Evolutionary conservation across 1,284 basidiomycete genomes (phyloP), one percentile per base, ranked within the genome.

Genomic region (Trametes hirsuta): DNA sequence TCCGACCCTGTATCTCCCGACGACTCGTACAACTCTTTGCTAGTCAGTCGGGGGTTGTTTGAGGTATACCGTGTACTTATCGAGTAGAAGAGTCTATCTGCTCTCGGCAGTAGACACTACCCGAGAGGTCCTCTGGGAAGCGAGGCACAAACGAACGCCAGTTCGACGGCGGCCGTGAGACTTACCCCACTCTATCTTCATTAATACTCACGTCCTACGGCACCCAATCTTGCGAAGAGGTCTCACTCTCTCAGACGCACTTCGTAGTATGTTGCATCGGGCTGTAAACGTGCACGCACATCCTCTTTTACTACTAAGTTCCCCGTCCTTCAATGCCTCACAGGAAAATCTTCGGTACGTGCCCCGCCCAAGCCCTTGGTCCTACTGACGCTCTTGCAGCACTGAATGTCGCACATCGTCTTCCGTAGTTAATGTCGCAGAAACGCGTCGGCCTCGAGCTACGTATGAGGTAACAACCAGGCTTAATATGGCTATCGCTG

Each of bases 361-460:
- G 21, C 42, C 55, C 40, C 55, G 25, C 53, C 37, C 30, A 30
- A 36, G 41, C 47, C 53, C 24, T 34, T 45, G 25, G 39, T 47
- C 41, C 18, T 25, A 6, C 35, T 47, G 36, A 45, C 45, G 35
- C 35, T 15, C 52, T 41, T 47, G 37, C 36, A 22, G 25, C 37
- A 54, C 6, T 49, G 41, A 47, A 58, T 47, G 44, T 25, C 52
- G 55, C 55, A 39, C 55, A 46, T 37, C 47, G n/a, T 18, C 45
- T 59, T 58, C 64, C 39, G 24, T 50, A 58, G 41, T 61, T 63
- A 65, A 65, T 61, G 21, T 65, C 58, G 64, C 61, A 41, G 35
- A 58, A 60, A 62, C 25, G 50, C 53, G 55, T 55, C 50, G 56
- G 45, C 21, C 39, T 30, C 42, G 56, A 42, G 8, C 15, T 10